phyloP scores from a whole-genome alignment of 2,329 filamentous ascomycete genomes.

The Cordyceps cicadae region DNA sequence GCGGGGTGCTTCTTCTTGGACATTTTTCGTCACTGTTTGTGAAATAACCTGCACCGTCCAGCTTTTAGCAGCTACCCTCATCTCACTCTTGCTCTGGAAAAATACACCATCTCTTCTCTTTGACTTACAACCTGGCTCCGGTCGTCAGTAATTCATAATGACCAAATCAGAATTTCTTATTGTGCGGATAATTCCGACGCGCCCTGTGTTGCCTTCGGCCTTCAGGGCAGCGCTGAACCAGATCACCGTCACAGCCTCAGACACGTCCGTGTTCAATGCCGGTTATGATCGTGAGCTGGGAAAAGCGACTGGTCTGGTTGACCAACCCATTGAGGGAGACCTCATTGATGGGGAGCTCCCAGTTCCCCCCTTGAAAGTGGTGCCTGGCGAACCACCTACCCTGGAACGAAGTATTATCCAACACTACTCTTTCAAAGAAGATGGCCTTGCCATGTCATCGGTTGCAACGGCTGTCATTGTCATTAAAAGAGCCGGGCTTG shows the following conservation, averaged over 20 bases:
- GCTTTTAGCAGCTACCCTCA: neutral
- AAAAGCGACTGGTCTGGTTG: conserved; percentile 5
- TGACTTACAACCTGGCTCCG: too few relatives aligned
- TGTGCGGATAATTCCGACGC: conserved; percentile 9
- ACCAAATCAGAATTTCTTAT: conserved; percentile 4
- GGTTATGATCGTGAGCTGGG: neutral
- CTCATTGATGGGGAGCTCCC: neutral
- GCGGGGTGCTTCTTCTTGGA: neutral
- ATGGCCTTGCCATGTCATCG: neutral
- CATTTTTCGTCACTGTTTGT: neutral
- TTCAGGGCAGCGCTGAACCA: conserved; percentile 3
- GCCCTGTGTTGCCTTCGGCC: neutral
- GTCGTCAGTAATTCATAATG: neutral
- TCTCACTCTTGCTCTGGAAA: neutral
- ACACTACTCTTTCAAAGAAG: neutral
- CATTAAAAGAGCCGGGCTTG: neutral
- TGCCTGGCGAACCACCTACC: neutral
- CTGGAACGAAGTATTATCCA: conserved; percentile 3
- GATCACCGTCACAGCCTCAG: conserved; percentile 3
- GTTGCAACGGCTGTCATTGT: conserved; percentile 7
- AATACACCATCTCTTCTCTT: neutral
- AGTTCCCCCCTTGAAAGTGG: neutral
- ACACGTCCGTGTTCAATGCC: conserved; percentile 1
- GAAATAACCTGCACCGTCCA: neutral
- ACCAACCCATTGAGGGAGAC: neutral